phyloP scores from a whole-genome alignment of 176 grass and related monocot species.

The Poa annua region DNA sequence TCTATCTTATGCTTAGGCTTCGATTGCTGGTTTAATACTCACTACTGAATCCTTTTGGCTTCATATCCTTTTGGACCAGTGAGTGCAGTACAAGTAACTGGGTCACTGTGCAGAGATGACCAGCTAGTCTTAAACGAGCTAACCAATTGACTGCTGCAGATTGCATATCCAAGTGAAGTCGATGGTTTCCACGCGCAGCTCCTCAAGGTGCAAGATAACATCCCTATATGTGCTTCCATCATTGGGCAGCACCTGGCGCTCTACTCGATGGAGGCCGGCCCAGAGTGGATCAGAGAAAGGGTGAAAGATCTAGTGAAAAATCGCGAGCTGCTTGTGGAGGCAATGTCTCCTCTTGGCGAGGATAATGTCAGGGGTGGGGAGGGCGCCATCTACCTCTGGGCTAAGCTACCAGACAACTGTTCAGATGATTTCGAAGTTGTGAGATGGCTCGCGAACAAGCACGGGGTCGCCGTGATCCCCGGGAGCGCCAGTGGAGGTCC shows the following conservation, averaged over 20 bases:
- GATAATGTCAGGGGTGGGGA: conserved; percentile 77
- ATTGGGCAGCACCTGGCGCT: conserved; percentile 86
- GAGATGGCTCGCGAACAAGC: conserved; percentile 81
- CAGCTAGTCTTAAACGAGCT: conserved; percentile 18
- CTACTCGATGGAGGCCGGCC: conserved; percentile 69
- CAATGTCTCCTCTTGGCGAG: conserved; percentile 78
- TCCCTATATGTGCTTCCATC: conserved; percentile 94
- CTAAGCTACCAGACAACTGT: conserved; percentile 78
- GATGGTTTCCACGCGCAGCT: conserved; percentile 79
- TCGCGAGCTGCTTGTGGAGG: conserved; percentile 65
- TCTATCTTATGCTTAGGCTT: conserved; percentile 21
- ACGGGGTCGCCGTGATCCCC: conserved; percentile 76
- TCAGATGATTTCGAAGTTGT: conserved; percentile 82
- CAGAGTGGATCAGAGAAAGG: conserved; percentile 76
- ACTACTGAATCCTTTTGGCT: neutral
- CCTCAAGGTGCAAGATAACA: conserved; percentile 97
- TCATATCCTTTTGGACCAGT: conserved; percentile 25
- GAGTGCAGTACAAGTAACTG: neutral
- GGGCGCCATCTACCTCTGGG: conserved; percentile 96
- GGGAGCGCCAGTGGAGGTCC: conserved; percentile 71
- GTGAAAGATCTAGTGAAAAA: conserved; percentile 77
- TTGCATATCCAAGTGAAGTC: conserved; percentile 79
- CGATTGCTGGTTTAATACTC: neutral
- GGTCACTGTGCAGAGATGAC: neutral
- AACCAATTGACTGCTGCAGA: conserved; percentile 56